Conservation (phyloP, 2,329 filamentous ascomycete species). For the Chrysoporthe deuterocubensis region DNA sequence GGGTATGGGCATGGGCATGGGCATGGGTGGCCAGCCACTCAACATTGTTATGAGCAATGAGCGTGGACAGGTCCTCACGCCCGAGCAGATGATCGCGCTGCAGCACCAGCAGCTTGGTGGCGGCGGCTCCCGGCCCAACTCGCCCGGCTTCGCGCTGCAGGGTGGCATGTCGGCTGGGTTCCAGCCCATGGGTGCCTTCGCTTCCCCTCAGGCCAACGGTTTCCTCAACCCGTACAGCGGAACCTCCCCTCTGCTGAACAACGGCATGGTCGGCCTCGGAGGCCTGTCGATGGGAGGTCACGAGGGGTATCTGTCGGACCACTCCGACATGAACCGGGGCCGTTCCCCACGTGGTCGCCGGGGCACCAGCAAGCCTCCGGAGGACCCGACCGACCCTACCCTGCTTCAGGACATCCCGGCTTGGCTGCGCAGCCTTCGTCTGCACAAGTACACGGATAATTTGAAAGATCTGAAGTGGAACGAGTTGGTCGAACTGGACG, state of each 20-base stretch:
- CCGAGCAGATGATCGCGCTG: conserved; percentile 82
- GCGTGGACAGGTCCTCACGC: conserved; percentile 82
- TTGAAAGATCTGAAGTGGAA: conserved; percentile 97
- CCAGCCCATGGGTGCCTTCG: conserved; percentile 71
- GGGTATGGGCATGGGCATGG: conserved; percentile 13
- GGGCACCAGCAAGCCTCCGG: conserved; percentile 95
- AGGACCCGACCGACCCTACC: conserved; percentile 91
- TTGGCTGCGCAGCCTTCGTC: conserved; percentile 90
- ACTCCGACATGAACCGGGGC: conserved; percentile 87
- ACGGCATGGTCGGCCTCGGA: conserved; percentile 70
- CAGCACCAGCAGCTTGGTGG: conserved; percentile 60
- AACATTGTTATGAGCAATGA: conserved; percentile 96
- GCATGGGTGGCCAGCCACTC: conserved; percentile 47
- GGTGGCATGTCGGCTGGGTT: conserved; percentile 48
- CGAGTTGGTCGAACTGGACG: conserved; percentile 88
- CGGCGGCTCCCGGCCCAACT: conserved; percentile 82
- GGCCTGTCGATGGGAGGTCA: conserved; percentile 69
- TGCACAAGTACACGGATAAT: conserved; percentile 99
- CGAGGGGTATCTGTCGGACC: conserved; percentile 91
- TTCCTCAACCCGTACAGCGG: conserved; percentile 89
- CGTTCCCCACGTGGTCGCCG: conserved; percentile 89
- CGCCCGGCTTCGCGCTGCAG: conserved; percentile 85
- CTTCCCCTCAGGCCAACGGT: conserved; percentile 91
- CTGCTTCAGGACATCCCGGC: conserved; percentile 93
- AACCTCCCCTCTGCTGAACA: conserved; percentile 69